Evolutionary conservation across 441 rosid genomes (phyloP).

Genomic region (Euphorbia celastroides): DNA sequence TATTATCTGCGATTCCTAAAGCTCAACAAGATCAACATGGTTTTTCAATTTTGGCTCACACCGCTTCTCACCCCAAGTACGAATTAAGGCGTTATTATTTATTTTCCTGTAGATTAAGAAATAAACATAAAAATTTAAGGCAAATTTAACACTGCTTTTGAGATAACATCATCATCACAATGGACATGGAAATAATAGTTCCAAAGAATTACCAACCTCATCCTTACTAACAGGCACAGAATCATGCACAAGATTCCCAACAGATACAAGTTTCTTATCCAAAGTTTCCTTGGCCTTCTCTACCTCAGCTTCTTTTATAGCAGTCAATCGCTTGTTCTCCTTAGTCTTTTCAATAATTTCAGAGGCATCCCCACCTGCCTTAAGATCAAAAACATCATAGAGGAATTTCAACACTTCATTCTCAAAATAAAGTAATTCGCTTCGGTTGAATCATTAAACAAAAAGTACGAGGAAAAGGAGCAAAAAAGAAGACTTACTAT

Average conservation of each 20-base stretch:
- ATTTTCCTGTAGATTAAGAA: conserved; percentile 42
- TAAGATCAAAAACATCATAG: neutral
- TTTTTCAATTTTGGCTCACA: conserved; percentile 55
- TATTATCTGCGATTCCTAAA: conserved; percentile 67
- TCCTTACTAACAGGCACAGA: conserved; percentile 66
- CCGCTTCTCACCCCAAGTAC: conserved; percentile 60
- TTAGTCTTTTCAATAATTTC: conserved; percentile 53
- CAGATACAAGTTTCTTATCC: conserved; percentile 46
- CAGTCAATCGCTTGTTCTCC: conserved; percentile 41
- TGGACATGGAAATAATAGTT: neutral
- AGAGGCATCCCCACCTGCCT: conserved; percentile 53
- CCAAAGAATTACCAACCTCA: conserved; percentile 40
- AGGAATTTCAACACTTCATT: neutral
- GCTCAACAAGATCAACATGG: conserved; percentile 93
- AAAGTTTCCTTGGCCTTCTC: conserved; percentile 46
- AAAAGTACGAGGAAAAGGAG: neutral
- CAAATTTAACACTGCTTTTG: neutral
- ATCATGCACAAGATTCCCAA: conserved; percentile 86
- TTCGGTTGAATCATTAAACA: neutral
- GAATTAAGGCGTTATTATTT: conserved; percentile 60
- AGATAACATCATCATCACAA: neutral
- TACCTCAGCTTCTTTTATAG: conserved; percentile 63
- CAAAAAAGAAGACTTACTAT: conserved; percentile 36
- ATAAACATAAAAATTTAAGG: neutral
- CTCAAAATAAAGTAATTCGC: neutral